Conservation (phyloP, 768 basidiomycete genomes). For the Fibroporia radiculosa region DNA sequence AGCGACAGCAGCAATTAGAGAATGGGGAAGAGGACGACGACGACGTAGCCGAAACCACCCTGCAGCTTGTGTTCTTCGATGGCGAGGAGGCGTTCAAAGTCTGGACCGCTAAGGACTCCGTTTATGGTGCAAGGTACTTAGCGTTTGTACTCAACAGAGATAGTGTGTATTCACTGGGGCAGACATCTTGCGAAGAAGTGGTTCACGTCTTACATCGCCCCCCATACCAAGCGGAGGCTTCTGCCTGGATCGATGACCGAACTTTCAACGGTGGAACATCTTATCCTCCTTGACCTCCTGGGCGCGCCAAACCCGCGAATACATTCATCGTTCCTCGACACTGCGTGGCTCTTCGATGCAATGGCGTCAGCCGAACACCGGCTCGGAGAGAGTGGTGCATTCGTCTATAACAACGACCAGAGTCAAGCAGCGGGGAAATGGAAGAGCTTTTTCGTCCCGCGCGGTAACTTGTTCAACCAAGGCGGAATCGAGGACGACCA, state of each 20-base stretch:
- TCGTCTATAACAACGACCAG: conserved; percentile 39
- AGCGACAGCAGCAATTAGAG: conserved; percentile 46
- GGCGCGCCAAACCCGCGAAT: conserved; percentile 72
- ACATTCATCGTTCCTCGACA: conserved; percentile 76
- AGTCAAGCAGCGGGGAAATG: conserved; percentile 36
- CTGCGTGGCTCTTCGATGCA: conserved; percentile 88
- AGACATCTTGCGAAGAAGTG: conserved; percentile 90
- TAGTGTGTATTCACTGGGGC: conserved; percentile 6
- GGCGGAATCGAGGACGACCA: conserved; percentile 90
- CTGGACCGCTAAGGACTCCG: conserved; percentile 87
- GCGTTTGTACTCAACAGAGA: not conserved
- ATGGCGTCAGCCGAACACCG: conserved; percentile 66
- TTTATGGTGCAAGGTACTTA: conserved; percentile 89
- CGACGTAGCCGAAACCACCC: conserved; percentile 72
- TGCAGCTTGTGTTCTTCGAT: conserved; percentile 94
- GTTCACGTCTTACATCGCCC: conserved; percentile 58
- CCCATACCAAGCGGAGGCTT: conserved; percentile 52
- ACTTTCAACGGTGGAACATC: conserved; percentile 76
- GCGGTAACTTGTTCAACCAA: conserved; percentile 32
- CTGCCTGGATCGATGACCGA: conserved; percentile 44
- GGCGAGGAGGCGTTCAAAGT: conserved; percentile 93
- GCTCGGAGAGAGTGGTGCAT: conserved; percentile 57
- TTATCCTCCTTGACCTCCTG: conserved; percentile 89
- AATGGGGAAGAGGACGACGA: conserved; percentile 63
- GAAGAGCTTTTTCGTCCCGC: conserved; percentile 61